Base-by-base conservation (phyloP, 805 yeast species). In the Kluyveromyces siamensis region DNA sequence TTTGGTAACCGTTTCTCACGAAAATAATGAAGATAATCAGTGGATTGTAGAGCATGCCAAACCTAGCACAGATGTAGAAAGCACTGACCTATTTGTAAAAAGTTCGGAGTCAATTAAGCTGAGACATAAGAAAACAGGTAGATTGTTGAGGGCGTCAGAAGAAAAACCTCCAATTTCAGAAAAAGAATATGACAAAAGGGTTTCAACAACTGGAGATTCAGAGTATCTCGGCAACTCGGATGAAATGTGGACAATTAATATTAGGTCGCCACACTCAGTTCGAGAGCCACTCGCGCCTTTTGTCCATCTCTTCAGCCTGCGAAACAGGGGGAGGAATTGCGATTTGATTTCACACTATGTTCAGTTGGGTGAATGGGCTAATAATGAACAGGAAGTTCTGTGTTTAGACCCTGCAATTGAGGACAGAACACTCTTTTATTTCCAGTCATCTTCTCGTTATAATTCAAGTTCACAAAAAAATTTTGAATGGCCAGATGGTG, bases 131-230 rank as follows among this genome's bases (percentile, higher is more conserved):
- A 52, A 57, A 1, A 84, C 97, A 0, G 77, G 82, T 14, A 79
- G 80, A 52, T 78, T 85, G 42, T 67, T 93, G 46, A 81, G 81
- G 54, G 84, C 88, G 19, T 80, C 86, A 52, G 54, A 64, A 1
- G 70, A 76, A 45, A 79, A 90, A 51, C 96, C 98, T 2, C 96
- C 96, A 9, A 78, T 89, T 27, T 78, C 91, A 9, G 96, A 87
- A 61, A 93, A 87, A 59, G 98, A 93, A 49, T 90, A 91, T 66
- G 83, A 89, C 60, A 77, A 76, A 54, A 96, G 89, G 65, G 95
- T 89, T 1, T 76, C 87, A 27, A 80, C 87, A 53, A 60, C 80
- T 49, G 93, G 91, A 5, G 77, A 76, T 64, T 65, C 72, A 7
- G 77, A 80, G 1, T 78, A 79, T 59, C 68, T 69, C 2, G 93